These are phyloP conservation scores for Cladophialophora chaetospira DNA, from an alignment of 2,329 filamentous ascomycete species.

Conservation along the genomic window DNA sequence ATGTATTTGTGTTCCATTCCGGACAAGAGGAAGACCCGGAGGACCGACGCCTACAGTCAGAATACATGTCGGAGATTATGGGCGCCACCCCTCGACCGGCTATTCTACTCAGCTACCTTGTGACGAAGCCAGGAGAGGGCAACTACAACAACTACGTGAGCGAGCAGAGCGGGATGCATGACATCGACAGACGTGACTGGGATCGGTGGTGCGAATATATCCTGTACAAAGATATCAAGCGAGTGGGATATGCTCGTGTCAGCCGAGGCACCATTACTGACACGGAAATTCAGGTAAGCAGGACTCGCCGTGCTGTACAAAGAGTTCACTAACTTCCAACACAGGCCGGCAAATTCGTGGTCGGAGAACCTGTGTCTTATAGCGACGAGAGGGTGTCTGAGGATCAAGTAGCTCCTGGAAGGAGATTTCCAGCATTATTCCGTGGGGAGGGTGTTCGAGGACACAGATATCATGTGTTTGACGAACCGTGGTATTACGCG, in stretches of 20 bases:
- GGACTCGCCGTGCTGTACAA: background rate
- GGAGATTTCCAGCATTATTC: constrained; percentile 83
- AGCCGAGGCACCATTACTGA: constrained; percentile 91
- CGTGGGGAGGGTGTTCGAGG: constrained; percentile 82
- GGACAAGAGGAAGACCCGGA: constrained; percentile 96
- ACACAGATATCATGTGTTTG: constrained; percentile 92
- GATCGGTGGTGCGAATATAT: constrained; percentile 99
- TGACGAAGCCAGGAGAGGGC: constrained; percentile 84
- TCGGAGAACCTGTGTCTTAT: constrained; percentile 69
- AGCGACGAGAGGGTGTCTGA: constrained; percentile 69
- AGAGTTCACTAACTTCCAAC: constrained; percentile 24
- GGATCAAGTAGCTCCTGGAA: constrained; percentile 71
- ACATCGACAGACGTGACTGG: constrained; percentile 91
- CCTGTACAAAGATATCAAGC: constrained; percentile 82
- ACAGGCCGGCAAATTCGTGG: constrained; percentile 83
- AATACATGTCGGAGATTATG: constrained; percentile 89
- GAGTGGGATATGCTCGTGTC: constrained; percentile 86
- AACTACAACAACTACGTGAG: constrained; percentile 98
- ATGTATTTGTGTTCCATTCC: constrained; percentile 98
- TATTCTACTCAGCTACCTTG: constrained; percentile 86
- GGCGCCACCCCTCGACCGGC: constrained; percentile 75
- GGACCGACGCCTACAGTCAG: constrained; percentile 80
- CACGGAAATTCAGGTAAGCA: constrained; percentile 82
- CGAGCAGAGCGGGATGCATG: constrained; percentile 83
- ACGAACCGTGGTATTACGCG: constrained; percentile 75